Base-by-base conservation (phyloP, 2,329 filamentous ascomycete genomes). In the Kalmusia sp. region DNA sequence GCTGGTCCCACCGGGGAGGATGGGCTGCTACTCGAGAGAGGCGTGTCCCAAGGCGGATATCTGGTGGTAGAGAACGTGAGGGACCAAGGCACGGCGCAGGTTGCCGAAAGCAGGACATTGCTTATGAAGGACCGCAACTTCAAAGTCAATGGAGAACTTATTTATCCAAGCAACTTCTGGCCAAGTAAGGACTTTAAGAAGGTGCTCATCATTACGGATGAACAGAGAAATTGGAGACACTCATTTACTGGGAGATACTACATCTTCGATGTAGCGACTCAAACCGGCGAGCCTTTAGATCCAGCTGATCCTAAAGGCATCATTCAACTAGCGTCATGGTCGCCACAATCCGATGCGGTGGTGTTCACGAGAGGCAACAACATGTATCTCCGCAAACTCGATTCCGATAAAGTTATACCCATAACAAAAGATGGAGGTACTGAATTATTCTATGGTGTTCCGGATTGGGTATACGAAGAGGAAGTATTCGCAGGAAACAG, bases 401-500 rank as follows among this genome's bases (percentile, higher is more conserved):
- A 82, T 11, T 84, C 82, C 3, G 78, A 84, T 17, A 76, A 82
- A 14, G 83, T 91, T 4, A 81, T 83, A 4, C 86, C 89, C 57
- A 89, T 99, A 63, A 98, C 95, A 1, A 86, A 81, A 49, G 93
- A 99, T 69, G 95, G 96, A 11, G 91, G 93, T 0, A 80, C 87
- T 0, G 87, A 98, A 63, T 86, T 95, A 54, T 99, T 99, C 75
- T 97, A 99, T 66, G 95, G 95, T 15, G 86, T 97, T 17, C 95
- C 95, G 0, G 96, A 99, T 73, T 99, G 95, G 95, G 95, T 98
- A 0, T 96, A 96, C 67, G 91, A 96, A 69, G 87, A 89, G 65
- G 92, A 96, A 72, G 91, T 96, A 3, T 91, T 98, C 57, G 75
- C 80, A 12, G 88, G 85, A 1, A 90, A 91, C 63, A 91, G 85